phyloP scores from a whole-genome alignment of 306 rosid genomes.

The Cotoneaster glaucophyllus region DNA sequence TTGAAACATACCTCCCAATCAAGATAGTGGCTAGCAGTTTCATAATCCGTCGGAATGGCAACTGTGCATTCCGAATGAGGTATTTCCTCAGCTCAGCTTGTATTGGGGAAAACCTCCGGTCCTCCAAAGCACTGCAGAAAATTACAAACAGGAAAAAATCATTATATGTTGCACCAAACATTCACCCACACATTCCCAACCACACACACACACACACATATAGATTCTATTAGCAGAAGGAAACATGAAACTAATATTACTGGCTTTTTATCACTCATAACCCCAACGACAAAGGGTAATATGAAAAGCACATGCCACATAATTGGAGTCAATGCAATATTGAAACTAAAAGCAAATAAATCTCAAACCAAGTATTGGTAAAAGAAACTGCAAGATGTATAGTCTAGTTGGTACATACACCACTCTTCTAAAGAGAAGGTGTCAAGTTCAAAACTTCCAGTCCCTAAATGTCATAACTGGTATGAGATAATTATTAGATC shows the following conservation, averaged over 20 bases:
- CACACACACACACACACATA: neutral
- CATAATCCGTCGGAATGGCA: constrained; percentile 82
- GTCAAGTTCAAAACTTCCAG: neutral
- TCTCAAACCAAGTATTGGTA: neutral
- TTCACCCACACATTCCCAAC: neutral
- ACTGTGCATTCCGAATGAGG: constrained; percentile 87
- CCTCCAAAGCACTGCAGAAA: constrained; percentile 79
- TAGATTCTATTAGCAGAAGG: neutral
- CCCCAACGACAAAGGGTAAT: neutral
- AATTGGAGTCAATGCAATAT: neutral
- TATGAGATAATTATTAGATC: neutral
- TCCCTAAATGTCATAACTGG: neutral
- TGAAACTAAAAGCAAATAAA: neutral
- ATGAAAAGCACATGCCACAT: neutral
- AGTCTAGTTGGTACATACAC: neutral
- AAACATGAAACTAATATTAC: neutral
- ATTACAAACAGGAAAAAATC: constrained; percentile 16
- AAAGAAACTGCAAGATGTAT: neutral
- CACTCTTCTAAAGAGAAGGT: neutral
- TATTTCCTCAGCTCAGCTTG: constrained; percentile 70
- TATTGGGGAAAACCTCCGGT: constrained; percentile 87
- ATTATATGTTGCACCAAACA: neutral
- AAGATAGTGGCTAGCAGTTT: constrained; percentile 69
- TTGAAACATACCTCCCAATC: constrained; percentile 85
- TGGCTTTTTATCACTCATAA: neutral